Base-by-base conservation (phyloP, 1,139 yeast genomes). In the Pichia sp. region DNA sequence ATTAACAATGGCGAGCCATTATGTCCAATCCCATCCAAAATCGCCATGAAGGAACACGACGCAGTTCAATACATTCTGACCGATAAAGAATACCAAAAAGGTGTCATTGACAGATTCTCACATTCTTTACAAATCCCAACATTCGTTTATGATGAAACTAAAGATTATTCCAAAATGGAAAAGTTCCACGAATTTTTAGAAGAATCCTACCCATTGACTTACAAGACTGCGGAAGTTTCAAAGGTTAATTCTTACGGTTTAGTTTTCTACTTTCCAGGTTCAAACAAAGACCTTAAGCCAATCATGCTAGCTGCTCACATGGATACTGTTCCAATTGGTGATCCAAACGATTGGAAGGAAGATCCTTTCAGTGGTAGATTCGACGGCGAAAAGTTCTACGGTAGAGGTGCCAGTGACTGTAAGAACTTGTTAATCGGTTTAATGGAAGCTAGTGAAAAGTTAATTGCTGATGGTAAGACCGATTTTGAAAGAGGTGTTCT, bases 241-340 rank as follows among this genome's bases (percentile, higher is more conserved):
- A 69, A 65, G 28, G 72, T 76, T 38, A 75, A 76, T 53, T 68
- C 74, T 18, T 73, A 72, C 51, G 81, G 80, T 47, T 51, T 61
- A 31, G 53, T 61, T 12, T 55, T 58, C 39, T 53, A 56, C 27
- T 56, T 58, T 44, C 30, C 45, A 54, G 95, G 95, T 20, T 60
- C 76, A 0, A 67, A 81, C 50, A 39, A 63, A 5, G 34, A 45
- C 14, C 68, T 83, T 57, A 81, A 83, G 61, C 96, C 96, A 6
- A 55, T 83, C 14, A 61, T 87, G 63, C 68, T 86, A 38, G 76
- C 83, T 66, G 90, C 93, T 3, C 96, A 88, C 64, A 88, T 82
- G 62, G 96, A 87, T 61, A 87, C 84, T 4, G 96, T 88, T 14
- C 96, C 96, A 0, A 85, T 86, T n/a, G 53, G 53, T n/a, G 57